Base-by-base conservation (phyloP, 176 grass and related monocot species). In the Alloteropsis semialata region DNA sequence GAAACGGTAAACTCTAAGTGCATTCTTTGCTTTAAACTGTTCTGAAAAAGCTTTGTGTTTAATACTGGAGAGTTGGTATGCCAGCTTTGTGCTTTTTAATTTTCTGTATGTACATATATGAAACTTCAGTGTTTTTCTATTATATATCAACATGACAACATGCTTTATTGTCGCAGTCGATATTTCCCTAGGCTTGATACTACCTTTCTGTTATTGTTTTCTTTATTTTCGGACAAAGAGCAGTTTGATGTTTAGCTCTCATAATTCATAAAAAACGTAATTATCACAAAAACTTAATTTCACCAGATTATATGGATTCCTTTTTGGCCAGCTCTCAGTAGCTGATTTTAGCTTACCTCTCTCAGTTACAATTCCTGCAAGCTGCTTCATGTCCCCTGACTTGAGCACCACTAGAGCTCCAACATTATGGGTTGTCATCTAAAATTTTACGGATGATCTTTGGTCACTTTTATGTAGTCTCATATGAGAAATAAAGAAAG, bases 401-500 rank as follows among this genome's bases (percentile, higher is more conserved):
- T 93, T 92, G 77, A 99, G 69, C 12, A 99, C 96, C 53, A 99
- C 96, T 27, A 99, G 80, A 65, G 96, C 89, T 72, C 96, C 96
- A 62, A 96, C 72, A 61, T 96, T 90, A 67, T 96, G 91, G 13
- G 66, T 42, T 42, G 82, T 89, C 96, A 96, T 99, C 96, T 99
- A 59, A 55, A 93, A 57, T 82, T 84, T 82, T 4, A 80, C 72
- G 37, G 29, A 84, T 3, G 16, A 6, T n/a, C 14, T 14, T 30
- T 63, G 41, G 54, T 22, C 42, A 64, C 18, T 17, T 37, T 13
- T 6, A 25, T 67, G 17, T 71, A 30, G 5, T 17, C 58, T 45
- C 46, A 36, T 16, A 33, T 3, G 24, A 27, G 11, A 27, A 55
- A 13, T 17, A 17, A 1, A 28, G 42, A 76, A 56, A 54, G 0